Conservation (phyloP, 2,329 filamentous ascomycete species). For the Monilinia aucupariae region DNA sequence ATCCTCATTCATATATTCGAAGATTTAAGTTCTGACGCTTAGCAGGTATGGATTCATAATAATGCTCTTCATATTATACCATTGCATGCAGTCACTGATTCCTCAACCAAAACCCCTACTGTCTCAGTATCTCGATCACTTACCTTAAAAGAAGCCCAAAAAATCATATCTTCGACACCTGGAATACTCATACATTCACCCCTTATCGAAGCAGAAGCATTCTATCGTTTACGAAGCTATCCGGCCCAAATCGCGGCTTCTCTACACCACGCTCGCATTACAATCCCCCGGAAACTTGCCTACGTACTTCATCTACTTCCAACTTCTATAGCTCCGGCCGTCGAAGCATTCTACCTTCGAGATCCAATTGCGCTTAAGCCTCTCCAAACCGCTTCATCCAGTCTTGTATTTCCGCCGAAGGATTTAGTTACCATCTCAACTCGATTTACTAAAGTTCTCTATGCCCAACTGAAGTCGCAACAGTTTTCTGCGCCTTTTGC, state of each 20-base stretch:
- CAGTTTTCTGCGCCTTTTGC: conserved; percentile 62
- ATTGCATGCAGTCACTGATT: conserved; percentile 37
- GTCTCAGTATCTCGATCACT: conserved; percentile 43
- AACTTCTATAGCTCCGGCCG: conserved; percentile 70
- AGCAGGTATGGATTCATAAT: conserved; percentile 74
- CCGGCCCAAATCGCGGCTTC: conserved; percentile 68
- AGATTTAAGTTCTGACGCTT: conserved; percentile 19
- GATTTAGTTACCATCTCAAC: conserved; percentile 77
- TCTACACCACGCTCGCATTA: conserved; percentile 68
- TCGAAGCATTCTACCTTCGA: conserved; percentile 88
- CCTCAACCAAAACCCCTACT: conserved; percentile 37
- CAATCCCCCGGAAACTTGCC: conserved; percentile 75
- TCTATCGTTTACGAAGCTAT: conserved; percentile 81
- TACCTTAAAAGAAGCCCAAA: conserved; percentile 58
- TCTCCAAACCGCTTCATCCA: conserved; percentile 50
- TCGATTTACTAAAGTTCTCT: conserved; percentile 82
- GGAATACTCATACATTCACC: conserved; percentile 62
- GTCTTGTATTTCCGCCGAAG: conserved; percentile 62
- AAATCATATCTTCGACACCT: conserved; percentile 51
- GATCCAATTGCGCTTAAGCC: conserved; percentile 72
- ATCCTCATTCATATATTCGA: not conserved
- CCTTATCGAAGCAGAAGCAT: conserved; percentile 79
- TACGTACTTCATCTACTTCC: conserved; percentile 71
- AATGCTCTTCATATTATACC: conserved; percentile 73
- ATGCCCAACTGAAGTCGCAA: conserved; percentile 84